Conservation (phyloP, 164 flowering plant genomes). For the Sextonia rubra region DNA sequence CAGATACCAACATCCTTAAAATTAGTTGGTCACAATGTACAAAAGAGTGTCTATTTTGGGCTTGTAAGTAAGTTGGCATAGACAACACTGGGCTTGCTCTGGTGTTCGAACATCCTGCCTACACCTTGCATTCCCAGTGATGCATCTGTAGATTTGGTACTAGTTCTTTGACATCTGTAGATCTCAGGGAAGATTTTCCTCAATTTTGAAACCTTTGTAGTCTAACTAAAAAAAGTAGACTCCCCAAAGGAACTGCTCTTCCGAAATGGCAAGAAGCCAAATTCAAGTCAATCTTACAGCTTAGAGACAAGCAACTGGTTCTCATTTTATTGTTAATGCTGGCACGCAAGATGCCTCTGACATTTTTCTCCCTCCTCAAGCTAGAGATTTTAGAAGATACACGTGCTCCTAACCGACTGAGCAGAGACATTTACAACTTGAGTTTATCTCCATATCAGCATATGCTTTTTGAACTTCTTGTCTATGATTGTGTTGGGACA, state of each 20-base stretch:
- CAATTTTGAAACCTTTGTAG: background rate
- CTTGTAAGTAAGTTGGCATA: background rate
- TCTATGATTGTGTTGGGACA: too few species aligned
- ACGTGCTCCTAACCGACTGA: too few species aligned
- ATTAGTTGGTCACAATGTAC: background rate
- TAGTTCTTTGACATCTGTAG: background rate
- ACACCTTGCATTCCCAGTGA: background rate
- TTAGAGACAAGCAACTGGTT: too few species aligned
- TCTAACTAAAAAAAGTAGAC: background rate
- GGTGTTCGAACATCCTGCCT: background rate
- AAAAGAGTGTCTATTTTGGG: background rate
- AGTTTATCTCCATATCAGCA: too few species aligned
- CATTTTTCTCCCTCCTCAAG: background rate
- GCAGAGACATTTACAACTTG: too few species aligned
- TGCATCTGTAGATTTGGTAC: background rate
- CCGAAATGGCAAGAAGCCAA: background rate
- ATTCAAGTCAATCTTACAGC: background rate
- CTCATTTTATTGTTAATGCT: too few species aligned
- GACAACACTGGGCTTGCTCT: background rate
- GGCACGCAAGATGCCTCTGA: too few species aligned
- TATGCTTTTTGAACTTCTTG: too few species aligned
- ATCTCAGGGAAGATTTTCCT: background rate
- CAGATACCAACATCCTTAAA: constrained; percentile 30
- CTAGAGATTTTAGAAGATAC: background rate
- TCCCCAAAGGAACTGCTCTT: background rate